phyloP scores from a whole-genome alignment of 2,329 filamentous ascomycete genomes.

The Aureobasidium sp. region DNA sequence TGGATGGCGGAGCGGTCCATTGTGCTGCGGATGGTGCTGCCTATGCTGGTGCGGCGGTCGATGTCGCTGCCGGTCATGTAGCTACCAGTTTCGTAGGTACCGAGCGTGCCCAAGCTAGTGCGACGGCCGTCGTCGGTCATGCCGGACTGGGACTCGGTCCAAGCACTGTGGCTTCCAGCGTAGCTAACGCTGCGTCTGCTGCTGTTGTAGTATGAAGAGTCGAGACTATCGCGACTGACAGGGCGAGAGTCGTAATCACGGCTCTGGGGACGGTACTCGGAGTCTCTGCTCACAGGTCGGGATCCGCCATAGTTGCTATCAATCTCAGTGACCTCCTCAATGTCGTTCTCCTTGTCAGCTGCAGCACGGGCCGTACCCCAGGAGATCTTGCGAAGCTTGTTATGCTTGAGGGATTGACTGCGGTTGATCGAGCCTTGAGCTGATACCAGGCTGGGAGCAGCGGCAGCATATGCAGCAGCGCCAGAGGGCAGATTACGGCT shows the following conservation, averaged over 20 bases:
- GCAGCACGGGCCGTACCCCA: slow-evolving; percentile 26
- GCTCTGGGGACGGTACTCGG: slow-evolving; percentile 9
- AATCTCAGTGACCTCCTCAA: slow-evolving; percentile 35
- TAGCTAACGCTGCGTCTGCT: slow-evolving; percentile 21
- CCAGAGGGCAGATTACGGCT: slow-evolving; percentile 60
- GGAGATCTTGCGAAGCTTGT: slow-evolving; percentile 26
- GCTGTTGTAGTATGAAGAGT: slow-evolving; percentile 9
- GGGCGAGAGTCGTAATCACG: slow-evolving; percentile 13
- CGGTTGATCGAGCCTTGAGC: slow-evolving; percentile 27
- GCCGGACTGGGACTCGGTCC: slow-evolving; percentile 17
- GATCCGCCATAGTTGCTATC: slow-evolving; percentile 23
- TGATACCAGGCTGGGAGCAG: slow-evolving; percentile 23
- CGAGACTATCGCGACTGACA: slow-evolving; percentile 14
- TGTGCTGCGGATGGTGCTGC: slow-evolving; percentile 32
- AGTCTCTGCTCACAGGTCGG: slow-evolving; percentile 14
- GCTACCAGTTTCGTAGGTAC: slow-evolving; percentile 42
- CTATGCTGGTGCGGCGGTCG: slow-evolving; percentile 39
- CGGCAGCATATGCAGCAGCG: slow-evolving; percentile 29
- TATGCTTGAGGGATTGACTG: slow-evolving; percentile 32
- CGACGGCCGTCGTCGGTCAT: slow-evolving; percentile 28
- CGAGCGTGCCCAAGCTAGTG: slow-evolving; percentile 37
- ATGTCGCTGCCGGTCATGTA: slow-evolving; percentile 44
- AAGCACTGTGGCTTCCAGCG: slow-evolving; percentile 22
- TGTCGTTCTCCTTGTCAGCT: slow-evolving; percentile 43
- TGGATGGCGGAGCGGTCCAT: slow-evolving; percentile 21